Evolutionary conservation across 2,329 filamentous ascomycete genomes (phyloP), one percentile per base, ranked within the genome.

Genomic region (Metarhizium brunneum): DNA sequence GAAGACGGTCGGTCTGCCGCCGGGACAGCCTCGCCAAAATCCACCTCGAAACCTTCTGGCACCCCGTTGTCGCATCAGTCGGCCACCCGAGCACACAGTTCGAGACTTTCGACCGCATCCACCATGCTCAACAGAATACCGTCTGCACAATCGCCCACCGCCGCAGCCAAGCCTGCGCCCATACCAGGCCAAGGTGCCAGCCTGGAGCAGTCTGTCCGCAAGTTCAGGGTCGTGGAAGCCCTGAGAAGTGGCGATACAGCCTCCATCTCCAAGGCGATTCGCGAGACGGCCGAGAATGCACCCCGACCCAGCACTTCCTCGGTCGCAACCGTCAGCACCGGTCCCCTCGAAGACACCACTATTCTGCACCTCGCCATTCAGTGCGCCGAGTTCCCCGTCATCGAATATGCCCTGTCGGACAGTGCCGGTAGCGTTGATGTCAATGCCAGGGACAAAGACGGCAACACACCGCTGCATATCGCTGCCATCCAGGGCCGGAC

Each of bases 281-380:
- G 86, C 58, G 87, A 91, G 58, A 82, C 80, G 45, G 71, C 75
- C 57, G 76, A 82, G 54, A 71, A 71, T 57, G 73, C 75, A 50
- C 70, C 78, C 52, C 73, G 83, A 70, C 73, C 72, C 62, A 87
- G 79, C 77, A 78, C 78, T 57, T 81, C 81, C 63, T 79, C 81
- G 60, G 62, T 80, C 62, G 70, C 75, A 57, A 68, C 74, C 59
- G 63, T 70, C 58, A 65, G 71, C 58, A 64, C 69, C 61, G 71
- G 69, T 61, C 65, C 76, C 56, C 69, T 91, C 32, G 87, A 92
- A 57, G 92, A 95, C 55, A 96, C 92, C 1, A 94, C 90, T 2
- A 87, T 97, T 47, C 78, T 99, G 42, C 92, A 99, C 69, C 78
- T 99, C 45, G 92, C 94, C 30, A 90, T 97, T 48, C 94, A 99